Evolutionary conservation across 2,329 filamentous ascomycete genomes (phyloP).

Genomic region (Plenodomus biglobosus): DNA sequence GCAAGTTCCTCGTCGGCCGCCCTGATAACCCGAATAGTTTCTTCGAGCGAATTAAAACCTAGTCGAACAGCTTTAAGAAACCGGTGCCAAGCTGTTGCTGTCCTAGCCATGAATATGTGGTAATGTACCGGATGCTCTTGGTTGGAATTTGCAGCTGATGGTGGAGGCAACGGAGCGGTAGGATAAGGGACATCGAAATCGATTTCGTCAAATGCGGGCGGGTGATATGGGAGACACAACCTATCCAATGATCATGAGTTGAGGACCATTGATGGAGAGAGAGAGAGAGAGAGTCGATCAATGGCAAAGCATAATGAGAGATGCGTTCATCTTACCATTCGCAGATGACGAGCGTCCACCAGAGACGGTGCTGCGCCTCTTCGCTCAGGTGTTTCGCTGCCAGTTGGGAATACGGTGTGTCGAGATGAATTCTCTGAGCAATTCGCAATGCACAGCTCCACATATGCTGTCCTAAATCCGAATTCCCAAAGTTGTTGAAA

Average conservation of each 20-base stretch:
- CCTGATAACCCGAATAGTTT: neutral
- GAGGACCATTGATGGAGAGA: no score
- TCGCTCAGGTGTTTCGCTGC: neutral
- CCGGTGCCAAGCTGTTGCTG: neutral
- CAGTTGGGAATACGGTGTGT: neutral
- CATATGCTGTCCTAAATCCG: neutral
- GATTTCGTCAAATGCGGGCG: neutral
- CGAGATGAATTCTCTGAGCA: neutral
- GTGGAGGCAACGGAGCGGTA: neutral
- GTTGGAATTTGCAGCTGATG: neutral
- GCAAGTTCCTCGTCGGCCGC: neutral
- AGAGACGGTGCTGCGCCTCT: conserved; percentile 3
- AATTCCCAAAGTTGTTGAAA: conserved; percentile 2
- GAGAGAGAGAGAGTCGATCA: no score
- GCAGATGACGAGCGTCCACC: conserved; percentile 5
- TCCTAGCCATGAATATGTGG: conserved; percentile 4
- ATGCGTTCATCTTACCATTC: conserved; percentile 4
- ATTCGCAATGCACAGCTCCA: conserved; percentile 1
- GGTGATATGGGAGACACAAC: neutral
- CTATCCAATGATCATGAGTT: neutral
- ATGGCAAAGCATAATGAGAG: no score
- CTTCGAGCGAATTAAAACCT: neutral
- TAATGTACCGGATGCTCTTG: conserved; percentile 1
- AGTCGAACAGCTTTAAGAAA: neutral
- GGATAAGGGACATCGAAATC: conserved; percentile 2